phyloP scores from a whole-genome alignment of 2,329 filamentous ascomycete species.

The Gaeumannomyces tritici region DNA sequence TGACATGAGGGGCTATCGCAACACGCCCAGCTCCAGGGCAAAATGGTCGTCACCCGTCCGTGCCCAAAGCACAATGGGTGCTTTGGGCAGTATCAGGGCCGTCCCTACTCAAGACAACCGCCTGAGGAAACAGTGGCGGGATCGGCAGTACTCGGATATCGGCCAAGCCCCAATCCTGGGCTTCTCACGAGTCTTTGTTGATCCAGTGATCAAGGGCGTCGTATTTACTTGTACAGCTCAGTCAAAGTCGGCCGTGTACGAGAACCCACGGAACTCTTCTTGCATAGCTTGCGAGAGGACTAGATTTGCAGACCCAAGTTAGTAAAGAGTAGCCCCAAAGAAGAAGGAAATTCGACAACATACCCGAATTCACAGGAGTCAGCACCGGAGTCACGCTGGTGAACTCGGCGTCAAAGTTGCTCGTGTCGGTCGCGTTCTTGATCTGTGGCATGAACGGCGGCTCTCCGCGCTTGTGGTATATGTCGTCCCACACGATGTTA shows the following conservation, averaged over 20 bases:
- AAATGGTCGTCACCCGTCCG: background rate
- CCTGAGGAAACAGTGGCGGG: background rate
- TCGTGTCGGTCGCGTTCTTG: conserved; percentile 91
- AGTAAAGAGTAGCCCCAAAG: background rate
- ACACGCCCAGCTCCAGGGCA: background rate
- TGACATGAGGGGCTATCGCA: background rate
- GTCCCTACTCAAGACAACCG: background rate
- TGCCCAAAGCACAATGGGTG: background rate
- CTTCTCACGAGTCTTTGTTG: background rate
- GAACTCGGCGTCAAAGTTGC: conserved; percentile 98
- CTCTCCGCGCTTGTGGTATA: conserved; percentile 87
- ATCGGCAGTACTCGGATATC: background rate
- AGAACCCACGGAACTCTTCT: conserved; percentile 98
- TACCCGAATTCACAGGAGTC: conserved; percentile 94
- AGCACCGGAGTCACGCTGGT: conserved; percentile 96
- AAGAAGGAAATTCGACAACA: conserved; percentile 26
- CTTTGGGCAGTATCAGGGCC: background rate
- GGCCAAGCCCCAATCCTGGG: background rate
- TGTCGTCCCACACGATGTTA: conserved; percentile 97
- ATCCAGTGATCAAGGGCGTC: background rate
- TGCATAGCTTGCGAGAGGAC: conserved; percentile 98
- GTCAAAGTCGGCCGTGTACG: conserved; percentile 87
- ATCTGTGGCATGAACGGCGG: conserved; percentile 87
- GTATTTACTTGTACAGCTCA: conserved; percentile 26
- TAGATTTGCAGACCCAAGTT: conserved; percentile 23